These are phyloP conservation scores for Chlorociboria aeruginascens DNA, from an alignment of 495 filamentous ascomycete genomes.

Conservation along the genomic window DNA sequence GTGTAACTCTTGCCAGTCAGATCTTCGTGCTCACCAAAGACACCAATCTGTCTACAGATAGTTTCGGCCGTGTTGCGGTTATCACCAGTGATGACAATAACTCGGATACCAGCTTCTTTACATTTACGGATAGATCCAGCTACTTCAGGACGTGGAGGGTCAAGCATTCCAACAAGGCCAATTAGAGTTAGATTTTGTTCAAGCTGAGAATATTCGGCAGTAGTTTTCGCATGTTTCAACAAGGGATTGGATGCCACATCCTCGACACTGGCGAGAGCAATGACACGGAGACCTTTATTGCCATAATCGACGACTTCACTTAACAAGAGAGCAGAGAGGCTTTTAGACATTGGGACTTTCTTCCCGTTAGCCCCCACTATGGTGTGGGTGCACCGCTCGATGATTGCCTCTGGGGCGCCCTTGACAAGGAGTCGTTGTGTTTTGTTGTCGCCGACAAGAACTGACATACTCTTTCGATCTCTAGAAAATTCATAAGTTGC, in stretches of 20 bases:
- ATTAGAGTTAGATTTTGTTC: constrained; percentile 91
- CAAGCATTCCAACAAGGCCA: constrained; percentile 92
- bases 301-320: constrained; percentile 80
- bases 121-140: constrained; percentile 76
- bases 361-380: constrained; percentile 66
- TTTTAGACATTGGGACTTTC: constrained; percentile 54
- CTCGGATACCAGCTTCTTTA: constrained; percentile 84
- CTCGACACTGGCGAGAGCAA: constrained; percentile 77
- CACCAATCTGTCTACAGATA: constrained; percentile 92
- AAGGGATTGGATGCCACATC: constrained; percentile 58
- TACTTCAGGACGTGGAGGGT: constrained; percentile 94
- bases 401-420: constrained; percentile 86
- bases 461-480: constrained; percentile 99
- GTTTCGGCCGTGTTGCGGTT: constrained; percentile 96
- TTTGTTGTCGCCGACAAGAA: constrained; percentile 59
- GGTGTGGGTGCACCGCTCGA: constrained; percentile 78
- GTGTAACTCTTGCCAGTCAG: constrained; percentile 88
- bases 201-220: constrained; percentile 69
- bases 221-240: constrained; percentile 61
- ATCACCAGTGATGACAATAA: constrained; percentile 97
- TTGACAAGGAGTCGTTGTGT: constrained; percentile 84
- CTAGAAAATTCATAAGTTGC: constrained; percentile 96
- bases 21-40: constrained; percentile 76
- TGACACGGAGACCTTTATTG: constrained; percentile 85
- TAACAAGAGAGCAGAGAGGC: constrained; percentile 53